These are phyloP conservation scores for Leishmania tarentolae DNA, from an alignment of 208 protist species.

Conservation along the genomic window DNA sequence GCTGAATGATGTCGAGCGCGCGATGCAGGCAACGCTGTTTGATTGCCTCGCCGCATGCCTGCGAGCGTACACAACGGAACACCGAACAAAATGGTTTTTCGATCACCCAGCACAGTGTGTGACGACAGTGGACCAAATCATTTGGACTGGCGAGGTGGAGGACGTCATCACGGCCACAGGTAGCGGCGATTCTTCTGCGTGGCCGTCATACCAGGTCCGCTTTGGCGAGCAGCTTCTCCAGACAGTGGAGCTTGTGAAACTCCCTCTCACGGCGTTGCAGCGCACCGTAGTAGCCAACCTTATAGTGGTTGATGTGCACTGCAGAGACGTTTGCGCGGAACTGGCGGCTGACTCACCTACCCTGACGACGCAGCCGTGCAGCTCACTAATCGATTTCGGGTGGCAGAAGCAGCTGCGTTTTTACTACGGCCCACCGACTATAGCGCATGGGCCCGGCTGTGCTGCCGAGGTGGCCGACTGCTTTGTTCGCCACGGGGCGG, in stretches of 20 bases:
- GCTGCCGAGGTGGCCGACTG: constrained; percentile 34
- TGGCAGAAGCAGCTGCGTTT: constrained; percentile 95
- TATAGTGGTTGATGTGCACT: constrained; percentile 96
- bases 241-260: constrained; percentile 91
- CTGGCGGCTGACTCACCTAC: constrained; percentile 46
- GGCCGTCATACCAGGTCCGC: constrained; percentile 70
- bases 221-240: constrained; percentile 81
- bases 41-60: constrained; percentile 61
- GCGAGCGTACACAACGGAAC: constrained; percentile 51
- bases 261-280: constrained; percentile 77
- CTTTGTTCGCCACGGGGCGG: constrained; percentile 84
- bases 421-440: constrained; percentile 70
- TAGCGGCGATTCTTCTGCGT: constrained; percentile 22
- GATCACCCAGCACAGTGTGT: constrained; percentile 93
- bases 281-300: constrained; percentile 90
- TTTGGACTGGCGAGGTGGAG: constrained; percentile 93
- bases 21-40: constrained; percentile 88
- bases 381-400: constrained; percentile 85
- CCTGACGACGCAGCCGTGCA: constrained; percentile 21
- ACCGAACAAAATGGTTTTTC: constrained; percentile 89
- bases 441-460: constrained; percentile 32
- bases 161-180: constrained; percentile 49
- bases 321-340: constrained; percentile 87
- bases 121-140: constrained; percentile 84
- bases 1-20: constrained; percentile 91